A percentile compares a stretch with the other conserved stretches of the same genome.
Evolutionary conservation across 805 yeast species (phyloP).

Genomic region (Wickerhamiella spandovensis): DNA sequence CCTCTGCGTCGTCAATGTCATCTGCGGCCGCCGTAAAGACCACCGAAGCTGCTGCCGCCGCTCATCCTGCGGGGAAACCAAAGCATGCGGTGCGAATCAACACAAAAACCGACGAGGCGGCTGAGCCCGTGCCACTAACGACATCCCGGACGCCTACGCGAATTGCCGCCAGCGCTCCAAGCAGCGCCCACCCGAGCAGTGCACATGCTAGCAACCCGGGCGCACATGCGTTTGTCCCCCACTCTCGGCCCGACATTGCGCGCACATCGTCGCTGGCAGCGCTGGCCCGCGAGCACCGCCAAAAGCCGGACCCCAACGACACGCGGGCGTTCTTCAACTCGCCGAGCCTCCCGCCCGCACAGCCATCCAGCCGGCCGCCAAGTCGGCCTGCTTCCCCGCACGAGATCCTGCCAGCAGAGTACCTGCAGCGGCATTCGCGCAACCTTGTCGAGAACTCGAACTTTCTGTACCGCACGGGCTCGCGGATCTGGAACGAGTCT

Average conservation of each 20-base stretch:
- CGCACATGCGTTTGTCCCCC: neutral
- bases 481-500: conserved; percentile 18
- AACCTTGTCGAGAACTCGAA: conserved; percentile 11
- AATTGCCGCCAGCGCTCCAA: no score
- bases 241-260: neutral
- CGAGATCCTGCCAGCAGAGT: neutral
- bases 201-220: neutral
- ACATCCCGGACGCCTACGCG: no score
- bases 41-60: neutral
- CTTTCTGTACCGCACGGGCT: conserved; percentile 18
- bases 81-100: neutral
- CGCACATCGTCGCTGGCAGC: conserved; percentile 4
- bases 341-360: neutral
- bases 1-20: neutral
- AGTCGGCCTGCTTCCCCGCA: neutral
- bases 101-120: no score
- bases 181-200: no score
- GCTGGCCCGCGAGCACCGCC: conserved; percentile 6
- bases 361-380: neutral
- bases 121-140: no score
- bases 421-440: neutral
- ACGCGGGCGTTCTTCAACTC: conserved; percentile 8
- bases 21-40: neutral
- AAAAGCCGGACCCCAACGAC: conserved; percentile 4
- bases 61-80: neutral